Conservation (phyloP, 1,284 basidiomycete species). For the Trametes versicolor region DNA sequence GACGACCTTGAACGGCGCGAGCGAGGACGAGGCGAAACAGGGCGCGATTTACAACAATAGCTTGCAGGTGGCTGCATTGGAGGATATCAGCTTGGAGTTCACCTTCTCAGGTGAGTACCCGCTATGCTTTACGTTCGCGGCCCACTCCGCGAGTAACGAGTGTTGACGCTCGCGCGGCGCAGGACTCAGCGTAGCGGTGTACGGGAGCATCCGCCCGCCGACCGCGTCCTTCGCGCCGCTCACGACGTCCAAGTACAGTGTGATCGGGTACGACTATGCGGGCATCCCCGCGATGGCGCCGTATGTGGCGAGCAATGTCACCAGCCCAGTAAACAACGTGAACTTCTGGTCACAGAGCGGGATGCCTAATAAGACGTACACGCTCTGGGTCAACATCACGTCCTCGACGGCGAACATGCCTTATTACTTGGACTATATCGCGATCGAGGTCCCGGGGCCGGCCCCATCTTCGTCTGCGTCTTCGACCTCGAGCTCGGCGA, state of each 20-base stretch:
- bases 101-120: conserved; percentile 11
- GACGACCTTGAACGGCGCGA: conserved; percentile 1
- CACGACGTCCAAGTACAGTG: conserved; percentile 14
- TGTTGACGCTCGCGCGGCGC: too few species aligned
- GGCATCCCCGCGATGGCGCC: conserved; percentile 10
- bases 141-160: background rate
- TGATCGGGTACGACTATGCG: conserved; percentile 17
- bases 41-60: conserved; percentile 16
- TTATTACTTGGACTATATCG: conserved; percentile 26
- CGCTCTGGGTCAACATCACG: conserved; percentile 25
- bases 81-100: conserved; percentile 14
- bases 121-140: background rate
- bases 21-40: conserved; percentile 5
- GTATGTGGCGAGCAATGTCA: conserved; percentile 18
- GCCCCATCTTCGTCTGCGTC: background rate
- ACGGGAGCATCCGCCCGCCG: conserved; percentile 8
- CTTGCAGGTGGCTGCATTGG: background rate
- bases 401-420: conserved; percentile 11
- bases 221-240: conserved; percentile 2
- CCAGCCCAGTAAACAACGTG: conserved; percentile 12
- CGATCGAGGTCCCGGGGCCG: conserved; percentile 18
- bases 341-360: conserved; percentile 19
- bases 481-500: background rate
- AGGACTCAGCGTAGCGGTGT: conserved; percentile 11
- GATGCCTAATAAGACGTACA: conserved; percentile 13